phyloP scores from a whole-genome alignment of 371 early-diverging fungal genomes.

The Mortierella sp. region DNA sequence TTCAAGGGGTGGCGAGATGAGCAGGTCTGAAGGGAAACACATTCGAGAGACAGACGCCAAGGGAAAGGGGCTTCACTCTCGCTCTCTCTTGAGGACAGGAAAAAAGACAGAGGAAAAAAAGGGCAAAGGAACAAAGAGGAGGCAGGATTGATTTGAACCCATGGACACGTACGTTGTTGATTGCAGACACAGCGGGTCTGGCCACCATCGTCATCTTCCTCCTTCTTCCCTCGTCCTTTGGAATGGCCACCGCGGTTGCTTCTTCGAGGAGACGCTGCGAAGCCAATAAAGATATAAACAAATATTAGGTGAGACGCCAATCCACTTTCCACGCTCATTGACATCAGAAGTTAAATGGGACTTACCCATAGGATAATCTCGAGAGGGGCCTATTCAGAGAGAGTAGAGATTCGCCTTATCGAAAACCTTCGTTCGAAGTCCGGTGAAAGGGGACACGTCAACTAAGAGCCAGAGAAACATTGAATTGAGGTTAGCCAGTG shows the following conservation, averaged over 20 bases:
- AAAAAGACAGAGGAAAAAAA: not conserved
- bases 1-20: not conserved
- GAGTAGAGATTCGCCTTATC: not conserved
- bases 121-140: not conserved
- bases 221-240: conserved; percentile 36
- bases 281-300: not conserved
- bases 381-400: too few relatives aligned
- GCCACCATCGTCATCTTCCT: conserved; percentile 71
- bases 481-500: too few relatives aligned
- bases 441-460: too few relatives aligned
- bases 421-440: not conserved
- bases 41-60: not conserved
- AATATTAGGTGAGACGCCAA: not conserved
- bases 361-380: too few relatives aligned
- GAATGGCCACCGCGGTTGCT: conserved; percentile 44
- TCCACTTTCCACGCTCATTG: too few relatives aligned
- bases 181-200: conserved; percentile 87
- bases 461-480: not conserved
- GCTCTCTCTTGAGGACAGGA: not conserved
- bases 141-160: not conserved
- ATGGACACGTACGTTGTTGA: conserved; percentile 68
- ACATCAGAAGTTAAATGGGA: too few relatives aligned
- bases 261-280: conserved; percentile 44
- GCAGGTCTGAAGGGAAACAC: not conserved
- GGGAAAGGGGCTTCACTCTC: not conserved